These are phyloP conservation scores for Barnettozyma pratensis DNA, from an alignment of 805 yeast species.

Conservation along the genomic window DNA sequence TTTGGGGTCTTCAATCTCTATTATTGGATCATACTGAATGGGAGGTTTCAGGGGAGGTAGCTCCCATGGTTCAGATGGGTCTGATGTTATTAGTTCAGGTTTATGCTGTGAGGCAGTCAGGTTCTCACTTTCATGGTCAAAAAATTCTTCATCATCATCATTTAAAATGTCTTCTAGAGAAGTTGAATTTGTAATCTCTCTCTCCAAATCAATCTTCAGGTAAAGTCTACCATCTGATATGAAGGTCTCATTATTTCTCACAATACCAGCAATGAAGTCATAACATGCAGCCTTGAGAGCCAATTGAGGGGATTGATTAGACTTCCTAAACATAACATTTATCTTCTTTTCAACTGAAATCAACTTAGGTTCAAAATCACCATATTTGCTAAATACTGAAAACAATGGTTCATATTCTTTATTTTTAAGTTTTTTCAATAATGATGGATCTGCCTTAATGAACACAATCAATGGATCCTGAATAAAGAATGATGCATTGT, in stretches of 20 bases:
- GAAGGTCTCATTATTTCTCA: not conserved
- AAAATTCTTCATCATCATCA: not conserved
- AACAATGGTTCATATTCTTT: not conserved
- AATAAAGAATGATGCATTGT: not conserved
- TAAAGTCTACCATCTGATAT: not conserved
- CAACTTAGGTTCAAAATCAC: not conserved
- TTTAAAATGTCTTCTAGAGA: not conserved
- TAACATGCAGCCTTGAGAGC: not conserved
- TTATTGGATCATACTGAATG: too few species aligned
- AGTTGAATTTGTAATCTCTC: not conserved
- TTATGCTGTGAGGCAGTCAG: not conserved
- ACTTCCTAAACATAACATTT: too few species aligned
- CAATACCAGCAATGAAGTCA: not conserved
- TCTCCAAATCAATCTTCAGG: not conserved
- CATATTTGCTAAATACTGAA: slow-evolving; percentile 1
- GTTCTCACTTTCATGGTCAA: not conserved
- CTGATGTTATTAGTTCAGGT: too few species aligned
- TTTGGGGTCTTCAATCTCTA: not conserved
- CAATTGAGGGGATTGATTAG: too few species aligned
- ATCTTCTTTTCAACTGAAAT: not conserved
- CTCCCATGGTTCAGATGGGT: too few species aligned
- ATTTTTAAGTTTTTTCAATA: not conserved
- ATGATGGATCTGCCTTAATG: not conserved
- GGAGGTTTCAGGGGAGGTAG: too few species aligned
- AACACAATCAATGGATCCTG: not conserved